A percentile compares a stretch with the other conserved stretches of the same genome.
These are phyloP conservation scores for Heliosperma pusillum DNA, from an alignment of 148 eudicot species.

Conservation along the genomic window DNA sequence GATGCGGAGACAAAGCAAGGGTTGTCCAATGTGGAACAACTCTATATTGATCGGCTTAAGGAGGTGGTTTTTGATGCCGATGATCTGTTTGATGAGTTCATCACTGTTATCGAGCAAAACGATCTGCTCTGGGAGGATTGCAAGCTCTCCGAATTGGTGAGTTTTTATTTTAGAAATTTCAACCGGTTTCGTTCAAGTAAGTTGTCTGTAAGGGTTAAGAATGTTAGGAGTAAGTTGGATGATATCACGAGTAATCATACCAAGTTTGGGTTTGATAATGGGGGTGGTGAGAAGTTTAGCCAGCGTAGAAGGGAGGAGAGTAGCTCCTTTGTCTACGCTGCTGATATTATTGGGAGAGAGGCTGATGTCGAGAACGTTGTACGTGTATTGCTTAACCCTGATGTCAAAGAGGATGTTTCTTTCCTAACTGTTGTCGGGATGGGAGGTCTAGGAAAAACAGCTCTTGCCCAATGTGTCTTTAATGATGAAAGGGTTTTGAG, in stretches of 20 bases:
- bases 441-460: slow-evolving; percentile 38
- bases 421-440: slow-evolving; percentile 31
- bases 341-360: slow-evolving; percentile 34
- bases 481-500: slow-evolving; percentile 26
- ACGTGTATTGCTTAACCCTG: slow-evolving; percentile 18
- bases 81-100: slow-evolving; percentile 28
- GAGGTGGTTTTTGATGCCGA: slow-evolving; percentile 24
- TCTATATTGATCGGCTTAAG: slow-evolving; percentile 24
- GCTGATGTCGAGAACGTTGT: slow-evolving; percentile 25
- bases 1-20: slow-evolving; percentile 14
- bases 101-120: slow-evolving; percentile 10
- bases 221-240: slow-evolving; percentile 16
- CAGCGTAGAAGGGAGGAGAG: slow-evolving; percentile 7
- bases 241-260: slow-evolving; percentile 10
- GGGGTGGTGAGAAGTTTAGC: neutral
- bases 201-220: neutral
- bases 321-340: slow-evolving; percentile 7
- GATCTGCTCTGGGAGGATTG: neutral
- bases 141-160: slow-evolving; percentile 8
- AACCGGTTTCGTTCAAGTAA: neutral
- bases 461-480: slow-evolving; percentile 29
- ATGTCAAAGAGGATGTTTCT: slow-evolving; percentile 15
- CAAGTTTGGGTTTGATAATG: slow-evolving; percentile 11
- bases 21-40: slow-evolving; percentile 10
- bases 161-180: slow-evolving; percentile 11